Percentiles rank a stretch among this genome's conserved stretches.
These are phyloP conservation scores for Taiozyma onychis DNA, from an alignment of 1,139 yeast species.

Conservation along the genomic window DNA sequence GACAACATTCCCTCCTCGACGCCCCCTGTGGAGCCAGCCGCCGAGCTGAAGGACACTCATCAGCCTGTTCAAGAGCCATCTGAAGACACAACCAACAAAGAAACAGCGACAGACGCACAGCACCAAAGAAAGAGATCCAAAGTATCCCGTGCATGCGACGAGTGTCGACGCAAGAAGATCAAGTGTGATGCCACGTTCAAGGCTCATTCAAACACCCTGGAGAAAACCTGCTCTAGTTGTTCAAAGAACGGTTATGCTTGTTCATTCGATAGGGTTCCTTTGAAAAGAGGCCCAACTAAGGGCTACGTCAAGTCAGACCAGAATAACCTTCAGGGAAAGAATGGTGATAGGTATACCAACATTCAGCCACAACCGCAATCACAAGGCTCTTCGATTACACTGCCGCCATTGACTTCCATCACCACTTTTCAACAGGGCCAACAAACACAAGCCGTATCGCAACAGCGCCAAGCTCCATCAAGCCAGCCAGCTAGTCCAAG, in stretches of 20 bases:
- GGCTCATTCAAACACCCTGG: conserved; percentile 36
- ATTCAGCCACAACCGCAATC: conserved; percentile 7
- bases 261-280: conserved; percentile 60
- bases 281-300: conserved; percentile 74
- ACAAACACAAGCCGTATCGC: neutral
- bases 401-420: conserved; percentile 20
- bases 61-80: neutral
- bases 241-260: conserved; percentile 48
- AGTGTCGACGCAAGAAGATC: conserved; percentile 59
- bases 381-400: conserved; percentile 8
- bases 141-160: conserved; percentile 65
- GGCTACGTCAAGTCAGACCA: conserved; percentile 40
- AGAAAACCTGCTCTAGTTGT: conserved; percentile 53
- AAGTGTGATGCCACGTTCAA: conserved; percentile 55
- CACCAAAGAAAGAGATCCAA: conserved; percentile 49
- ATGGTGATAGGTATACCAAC: neutral
- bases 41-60: neutral
- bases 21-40: neutral
- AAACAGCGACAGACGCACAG: conserved; percentile 1
- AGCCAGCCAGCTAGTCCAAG: conserved; percentile 6
- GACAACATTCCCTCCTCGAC: neutral
- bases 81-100: neutral
- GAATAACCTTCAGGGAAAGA: neutral
- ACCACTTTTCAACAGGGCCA: conserved; percentile 6
- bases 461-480: conserved; percentile 2